A percentile compares a stretch with the other conserved stretches of the same genome.
These are phyloP conservation scores for Globisporangium parvum DNA, from an alignment of 352 stramenopile genomes.

Conservation along the genomic window DNA sequence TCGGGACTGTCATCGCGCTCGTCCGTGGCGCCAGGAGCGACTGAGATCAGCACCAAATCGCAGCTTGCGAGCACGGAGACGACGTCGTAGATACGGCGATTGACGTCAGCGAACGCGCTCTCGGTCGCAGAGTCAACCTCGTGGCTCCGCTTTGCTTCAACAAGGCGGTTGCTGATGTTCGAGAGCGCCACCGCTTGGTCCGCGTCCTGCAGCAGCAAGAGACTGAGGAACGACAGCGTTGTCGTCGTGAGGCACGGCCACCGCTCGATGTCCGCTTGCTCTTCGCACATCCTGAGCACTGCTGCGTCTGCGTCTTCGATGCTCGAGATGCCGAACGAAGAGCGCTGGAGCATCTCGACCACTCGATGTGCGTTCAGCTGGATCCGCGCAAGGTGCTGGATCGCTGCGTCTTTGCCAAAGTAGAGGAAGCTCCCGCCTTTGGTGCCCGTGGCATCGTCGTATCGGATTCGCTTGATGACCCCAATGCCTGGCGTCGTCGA, in stretches of 20 bases:
- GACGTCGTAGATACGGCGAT: conserved; percentile 63
- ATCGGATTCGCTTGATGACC: conserved; percentile 49
- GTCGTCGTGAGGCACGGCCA: conserved; percentile 58
- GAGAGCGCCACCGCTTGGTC: conserved; percentile 21
- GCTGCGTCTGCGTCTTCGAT: conserved; percentile 35
- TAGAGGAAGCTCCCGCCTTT: conserved; percentile 54
- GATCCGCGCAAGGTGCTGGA: conserved; percentile 32
- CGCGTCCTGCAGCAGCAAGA: conserved; percentile 44
- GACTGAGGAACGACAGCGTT: conserved; percentile 43
- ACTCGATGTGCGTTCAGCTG: conserved; percentile 19
- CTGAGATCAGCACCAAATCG: conserved; percentile 34
- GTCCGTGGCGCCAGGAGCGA: conserved; percentile 8
- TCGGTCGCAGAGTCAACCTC: conserved; percentile 10
- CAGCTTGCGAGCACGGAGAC: conserved; percentile 53
- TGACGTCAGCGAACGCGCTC: conserved; percentile 29
- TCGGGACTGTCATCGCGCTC: conserved; percentile 16
- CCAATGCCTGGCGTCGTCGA: conserved; percentile 36
- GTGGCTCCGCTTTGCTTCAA: conserved; percentile 35
- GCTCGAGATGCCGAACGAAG: not conserved
- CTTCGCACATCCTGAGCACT: conserved; percentile 40
- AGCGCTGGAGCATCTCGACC: conserved; percentile 12
- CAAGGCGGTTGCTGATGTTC: conserved; percentile 33
- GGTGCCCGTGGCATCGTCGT: conserved; percentile 21
- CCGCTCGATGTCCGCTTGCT: conserved; percentile 29
- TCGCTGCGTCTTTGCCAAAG: conserved; percentile 34